Base-by-base conservation (phyloP, 306 rosid genomes). In the Fragaria nilgerrensis region DNA sequence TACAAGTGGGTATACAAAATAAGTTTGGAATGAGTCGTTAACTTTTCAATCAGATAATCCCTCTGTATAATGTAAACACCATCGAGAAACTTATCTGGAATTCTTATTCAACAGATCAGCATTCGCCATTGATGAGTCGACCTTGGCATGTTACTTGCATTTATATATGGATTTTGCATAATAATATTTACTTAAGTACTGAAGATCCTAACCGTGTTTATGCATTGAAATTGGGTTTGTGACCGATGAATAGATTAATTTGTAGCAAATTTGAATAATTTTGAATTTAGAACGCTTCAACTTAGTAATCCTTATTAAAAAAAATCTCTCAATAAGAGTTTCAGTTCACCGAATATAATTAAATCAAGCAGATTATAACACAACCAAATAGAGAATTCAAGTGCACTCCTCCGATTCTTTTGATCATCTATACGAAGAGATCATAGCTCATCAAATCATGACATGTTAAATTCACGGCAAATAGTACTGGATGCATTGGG, bases 231-330 rank as follows among this genome's bases (percentile, higher is more conserved):
- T 17, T 50, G 17, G 56, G 55, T 3, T 49, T 5, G 8, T 49
- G n/a, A 49, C n/a, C 55, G 5, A 16, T 15, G n/a, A 49, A 49
- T 4, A 49, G 16, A 49, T 49, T 49, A 36, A 5, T 36, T 36
- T 36, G 5, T 36, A 36, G 39, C 39, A 36, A 36, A 5, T 36
- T 36, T 36, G 7, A 7, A 36, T 36, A 36, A 36, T 5, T 36
- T 36, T 17, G 0, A 52, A 52, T 52, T 52, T 52, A 52, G 6
- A 52, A 52, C 14, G 0, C 2, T 36, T 4, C 7, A 36, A 36
- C 7, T 36, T 36, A 5, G 1, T 5, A 7, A 0, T 36, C 0
- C 5, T 36, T 0, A 5, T 36, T 36, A 36, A 0, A 36, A 36
- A 36, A 0, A 7, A 1, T 36, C 39, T 5, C 39, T 5, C 7